Percentiles rank a stretch among this genome's conserved stretches.
These are phyloP conservation scores for Fraxinus pennsylvanica DNA, from an alignment of 257 asterid species.

Conservation along the genomic window DNA sequence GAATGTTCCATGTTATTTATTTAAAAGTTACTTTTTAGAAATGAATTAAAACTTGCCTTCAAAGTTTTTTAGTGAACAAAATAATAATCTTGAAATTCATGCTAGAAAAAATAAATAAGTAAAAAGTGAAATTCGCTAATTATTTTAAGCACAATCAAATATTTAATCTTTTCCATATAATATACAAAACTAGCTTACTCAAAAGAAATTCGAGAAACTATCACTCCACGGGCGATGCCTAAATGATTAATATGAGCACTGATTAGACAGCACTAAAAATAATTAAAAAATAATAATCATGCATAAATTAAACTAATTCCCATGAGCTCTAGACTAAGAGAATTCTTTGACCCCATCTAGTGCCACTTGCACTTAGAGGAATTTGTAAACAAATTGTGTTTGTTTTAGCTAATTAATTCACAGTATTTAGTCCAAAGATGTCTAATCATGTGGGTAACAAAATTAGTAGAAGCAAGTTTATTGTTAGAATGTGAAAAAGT, in stretches of 20 bases:
- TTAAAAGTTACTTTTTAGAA: background rate
- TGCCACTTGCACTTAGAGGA: background rate
- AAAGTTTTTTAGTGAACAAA: background rate
- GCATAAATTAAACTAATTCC: background rate
- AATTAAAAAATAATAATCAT: background rate
- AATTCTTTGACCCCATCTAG: background rate
- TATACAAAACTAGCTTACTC: background rate
- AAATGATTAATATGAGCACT: constrained; percentile 2
- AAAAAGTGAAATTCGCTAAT: too few relatives aligned
- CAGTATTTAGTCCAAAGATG: constrained; percentile 14
- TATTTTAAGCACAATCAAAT: too few relatives aligned
- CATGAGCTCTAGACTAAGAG: background rate
- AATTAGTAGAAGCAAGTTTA: constrained; percentile 12
- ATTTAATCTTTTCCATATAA: too few relatives aligned
- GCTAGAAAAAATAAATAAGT: too few relatives aligned
- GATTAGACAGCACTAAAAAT: background rate
- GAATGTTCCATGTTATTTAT: background rate
- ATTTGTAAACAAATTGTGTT: background rate
- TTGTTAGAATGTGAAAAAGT: constrained; percentile 19
- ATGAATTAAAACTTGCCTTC: too few relatives aligned
- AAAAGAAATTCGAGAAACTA: background rate
- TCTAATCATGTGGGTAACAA: constrained; percentile 27
- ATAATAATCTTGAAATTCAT: background rate
- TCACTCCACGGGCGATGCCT: background rate
- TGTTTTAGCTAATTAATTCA: background rate